These are phyloP conservation scores for Auricularia sp. DNA, from an alignment of 768 basidiomycete genomes.

Conservation along the genomic window DNA sequence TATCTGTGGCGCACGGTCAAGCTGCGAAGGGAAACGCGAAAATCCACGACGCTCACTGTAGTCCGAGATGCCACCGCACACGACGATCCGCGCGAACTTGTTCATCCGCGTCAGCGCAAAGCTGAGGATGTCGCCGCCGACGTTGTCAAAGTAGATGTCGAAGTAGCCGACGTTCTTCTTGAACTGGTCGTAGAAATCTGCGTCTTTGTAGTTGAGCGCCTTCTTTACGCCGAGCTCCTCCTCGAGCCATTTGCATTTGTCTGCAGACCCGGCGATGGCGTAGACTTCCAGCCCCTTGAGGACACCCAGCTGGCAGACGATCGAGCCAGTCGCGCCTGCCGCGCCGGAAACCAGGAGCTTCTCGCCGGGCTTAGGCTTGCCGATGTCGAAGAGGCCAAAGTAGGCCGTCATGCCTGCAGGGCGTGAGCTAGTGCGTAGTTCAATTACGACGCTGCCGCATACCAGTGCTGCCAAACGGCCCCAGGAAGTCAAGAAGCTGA, in stretches of 20 bases:
- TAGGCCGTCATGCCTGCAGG: constrained; percentile 50
- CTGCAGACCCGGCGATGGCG: constrained; percentile 74
- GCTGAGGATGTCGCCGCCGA: constrained; percentile 66
- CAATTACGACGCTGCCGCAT: constrained; percentile 12
- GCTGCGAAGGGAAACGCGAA: neutral
- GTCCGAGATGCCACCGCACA: constrained; percentile 82
- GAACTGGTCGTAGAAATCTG: constrained; percentile 60
- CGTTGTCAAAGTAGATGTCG: constrained; percentile 26
- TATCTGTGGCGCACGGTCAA: constrained; percentile 32
- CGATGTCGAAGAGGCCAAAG: constrained; percentile 59
- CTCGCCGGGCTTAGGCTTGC: constrained; percentile 72
- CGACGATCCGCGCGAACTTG: constrained; percentile 60
- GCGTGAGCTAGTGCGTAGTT: constrained; percentile 2
- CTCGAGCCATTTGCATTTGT: constrained; percentile 82
- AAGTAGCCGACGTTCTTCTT: constrained; percentile 59
- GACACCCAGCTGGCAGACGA: constrained; percentile 79
- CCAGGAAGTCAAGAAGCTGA: constrained; percentile 66
- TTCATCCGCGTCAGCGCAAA: constrained; percentile 66
- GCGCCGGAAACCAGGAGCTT: constrained; percentile 82
- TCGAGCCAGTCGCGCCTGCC: constrained; percentile 74
- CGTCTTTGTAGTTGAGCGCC: constrained; percentile 81
- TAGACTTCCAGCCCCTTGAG: constrained; percentile 45
- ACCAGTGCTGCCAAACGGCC: constrained; percentile 70
- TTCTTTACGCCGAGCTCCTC: constrained; percentile 73
- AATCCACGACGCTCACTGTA: constrained; percentile 44